A percentile compares a stretch with the other conserved stretches of the same genome.
Evolutionary conservation across 768 basidiomycete species (phyloP).

Genomic region (Termitomyces sp.): DNA sequence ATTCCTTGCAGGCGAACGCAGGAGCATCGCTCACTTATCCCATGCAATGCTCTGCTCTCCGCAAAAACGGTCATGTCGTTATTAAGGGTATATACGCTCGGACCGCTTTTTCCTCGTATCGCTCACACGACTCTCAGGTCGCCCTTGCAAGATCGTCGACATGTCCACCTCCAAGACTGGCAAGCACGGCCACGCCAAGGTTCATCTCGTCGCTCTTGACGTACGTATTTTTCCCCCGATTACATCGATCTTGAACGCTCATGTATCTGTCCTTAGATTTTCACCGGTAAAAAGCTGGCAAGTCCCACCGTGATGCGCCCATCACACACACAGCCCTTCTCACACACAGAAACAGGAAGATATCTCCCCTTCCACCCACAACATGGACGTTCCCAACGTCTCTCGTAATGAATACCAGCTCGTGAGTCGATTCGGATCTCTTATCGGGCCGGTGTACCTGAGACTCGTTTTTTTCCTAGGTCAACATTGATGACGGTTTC

Average conservation of each 20-base stretch:
- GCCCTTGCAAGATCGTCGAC: conserved; percentile 98
- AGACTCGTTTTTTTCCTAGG: conserved; percentile 28
- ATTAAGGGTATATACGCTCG: conserved; percentile 65
- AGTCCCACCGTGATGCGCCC: conserved; percentile 25
- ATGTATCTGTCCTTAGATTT: conserved; percentile 58
- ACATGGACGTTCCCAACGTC: conserved; percentile 99
- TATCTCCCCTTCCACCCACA: conserved; percentile 96
- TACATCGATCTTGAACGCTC: conserved; percentile 2
- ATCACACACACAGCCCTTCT: background rate
- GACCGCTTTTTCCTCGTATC: background rate
- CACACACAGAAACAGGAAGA: conserved; percentile 57
- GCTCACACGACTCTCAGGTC: conserved; percentile 34
- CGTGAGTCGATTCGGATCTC: conserved; percentile 34
- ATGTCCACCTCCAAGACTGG: conserved; percentile 99
- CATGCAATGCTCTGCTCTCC: conserved; percentile 95
- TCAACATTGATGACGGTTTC: conserved; percentile 91
- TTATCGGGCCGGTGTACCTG: conserved; percentile 7
- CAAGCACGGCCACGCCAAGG: conserved; percentile 99
- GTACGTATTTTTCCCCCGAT: conserved; percentile 43
- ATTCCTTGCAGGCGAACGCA: conserved; percentile 52
- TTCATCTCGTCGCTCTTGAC: conserved; percentile 95
- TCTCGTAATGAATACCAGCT: conserved; percentile 85
- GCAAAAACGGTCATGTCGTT: conserved; percentile 89
- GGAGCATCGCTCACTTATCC: conserved; percentile 78
- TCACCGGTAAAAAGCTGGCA: conserved; percentile 96